These are phyloP conservation scores for Chaetomiaceae sp. DNA, from an alignment of 2,329 filamentous ascomycete species.

Conservation along the genomic window DNA sequence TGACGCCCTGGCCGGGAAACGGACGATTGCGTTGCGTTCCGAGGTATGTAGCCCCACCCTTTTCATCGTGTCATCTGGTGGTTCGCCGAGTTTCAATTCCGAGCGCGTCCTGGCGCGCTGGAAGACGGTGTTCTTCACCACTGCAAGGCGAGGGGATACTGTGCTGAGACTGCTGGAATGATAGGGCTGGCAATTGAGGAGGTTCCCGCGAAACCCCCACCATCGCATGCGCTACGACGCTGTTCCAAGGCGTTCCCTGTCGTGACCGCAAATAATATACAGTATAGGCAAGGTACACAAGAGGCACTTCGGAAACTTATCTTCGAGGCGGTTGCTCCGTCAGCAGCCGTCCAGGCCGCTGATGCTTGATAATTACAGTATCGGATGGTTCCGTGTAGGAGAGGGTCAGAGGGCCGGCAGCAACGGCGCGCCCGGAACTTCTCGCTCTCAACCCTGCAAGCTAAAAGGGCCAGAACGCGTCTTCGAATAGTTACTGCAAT, in stretches of 20 bases:
- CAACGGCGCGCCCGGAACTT: no score
- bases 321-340: neutral
- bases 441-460: no score
- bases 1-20: neutral
- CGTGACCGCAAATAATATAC: neutral
- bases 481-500: no score
- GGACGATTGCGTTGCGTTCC: neutral
- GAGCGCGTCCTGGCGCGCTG: neutral
- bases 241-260: slow-evolving; percentile 21
- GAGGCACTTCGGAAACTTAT: neutral
- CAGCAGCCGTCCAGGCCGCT: no score
- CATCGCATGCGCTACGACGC: slow-evolving; percentile 14
- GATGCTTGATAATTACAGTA: no score
- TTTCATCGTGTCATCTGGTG: slow-evolving; percentile 1
- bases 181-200: slow-evolving; percentile 1
- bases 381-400: neutral
- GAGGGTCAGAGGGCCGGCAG: no score
- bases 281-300: neutral
- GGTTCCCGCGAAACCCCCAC: neutral
- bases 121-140: no score
- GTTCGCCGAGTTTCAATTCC: neutral
- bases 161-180: neutral
- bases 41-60: neutral
- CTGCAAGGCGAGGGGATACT: no score
- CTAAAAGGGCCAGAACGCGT: no score